Base-by-base conservation (phyloP, 768 basidiomycete genomes). In the Mycena vitilis region DNA sequence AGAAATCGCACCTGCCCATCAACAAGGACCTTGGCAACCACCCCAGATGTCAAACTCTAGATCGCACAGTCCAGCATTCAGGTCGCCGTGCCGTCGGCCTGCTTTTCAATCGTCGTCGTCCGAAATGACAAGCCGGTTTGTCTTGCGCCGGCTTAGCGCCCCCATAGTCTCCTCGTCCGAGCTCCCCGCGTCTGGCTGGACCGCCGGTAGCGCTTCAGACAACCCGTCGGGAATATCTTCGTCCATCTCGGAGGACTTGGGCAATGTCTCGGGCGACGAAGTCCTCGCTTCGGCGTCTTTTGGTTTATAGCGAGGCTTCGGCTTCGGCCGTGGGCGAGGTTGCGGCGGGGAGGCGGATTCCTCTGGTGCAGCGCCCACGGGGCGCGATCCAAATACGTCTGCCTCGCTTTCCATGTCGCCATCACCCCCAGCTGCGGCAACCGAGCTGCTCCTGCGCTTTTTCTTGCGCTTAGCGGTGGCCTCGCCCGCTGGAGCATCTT, bases 391-490 rank as follows among this genome's bases (percentile, higher is more conserved):
- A 57, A 57, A 64, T 13, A 64, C 63, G 23, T 63, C 63, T 13
- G 52, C 45, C 1, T 63, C 63, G 5, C 15, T 22, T 11, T 30
- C 53, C 11, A 38, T 40, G 53, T n/a, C 62, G 20, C 22, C 53
- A n/a, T 63, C 20, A 30, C 45, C 53, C 6, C 2, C 44, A 1
- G 13, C 44, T 23, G 47, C 9, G 2, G n/a, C n/a, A 1, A 18
- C 45, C 45, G 22, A 48, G 20, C 30, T 47, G 51, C 55, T 55
- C 45, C 38, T 66, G 58, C 65, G 58, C 44, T 60, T 76, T 73
- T 82, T 83, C 71, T 70, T 72, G 64, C 66, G 49, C 52, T 67
- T 76, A 15, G 54, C 22, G 5, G 54, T 56, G 10, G 37, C 38
- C 70, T 52, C 55, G 37, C 55, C 45, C 45, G 18, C 51, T 37